These are phyloP conservation scores for Balansia obtecta DNA, from an alignment of 2,329 filamentous ascomycete genomes.

Conservation along the genomic window DNA sequence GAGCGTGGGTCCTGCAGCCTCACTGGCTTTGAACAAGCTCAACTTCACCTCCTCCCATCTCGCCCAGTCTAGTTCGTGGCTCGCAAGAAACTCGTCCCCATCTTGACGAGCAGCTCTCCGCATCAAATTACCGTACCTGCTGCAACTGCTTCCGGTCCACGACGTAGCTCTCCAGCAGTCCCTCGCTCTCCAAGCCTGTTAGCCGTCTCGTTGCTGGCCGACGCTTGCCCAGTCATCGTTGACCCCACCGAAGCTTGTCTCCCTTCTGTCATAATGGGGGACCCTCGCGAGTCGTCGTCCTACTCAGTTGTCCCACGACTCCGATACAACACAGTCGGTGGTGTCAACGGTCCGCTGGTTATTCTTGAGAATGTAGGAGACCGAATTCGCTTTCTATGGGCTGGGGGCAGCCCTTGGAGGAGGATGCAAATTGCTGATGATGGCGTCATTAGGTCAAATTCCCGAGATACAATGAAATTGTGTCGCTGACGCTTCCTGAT, in stretches of 20 bases:
- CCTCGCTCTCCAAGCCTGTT: not conserved
- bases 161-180: not conserved
- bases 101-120: not conserved
- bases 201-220: not conserved
- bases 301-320: constrained; percentile 51
- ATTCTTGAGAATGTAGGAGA: constrained; percentile 81
- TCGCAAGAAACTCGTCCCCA: constrained; percentile 8
- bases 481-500: constrained; percentile 89
- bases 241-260: constrained; percentile 6
- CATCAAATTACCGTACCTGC: not conserved
- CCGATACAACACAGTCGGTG: constrained; percentile 96
- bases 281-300: constrained; percentile 46
- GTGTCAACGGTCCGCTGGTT: constrained; percentile 95
- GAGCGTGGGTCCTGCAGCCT: constrained; percentile 12
- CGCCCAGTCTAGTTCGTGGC: constrained; percentile 12
- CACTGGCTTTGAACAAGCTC: constrained; percentile 21
- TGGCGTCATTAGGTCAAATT: constrained; percentile 70
- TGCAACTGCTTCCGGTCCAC: not conserved
- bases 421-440: constrained; percentile 8
- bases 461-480: constrained; percentile 94
- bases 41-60: constrained; percentile 25
- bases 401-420: not conserved
- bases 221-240: not conserved
- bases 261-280: constrained; percentile 30
- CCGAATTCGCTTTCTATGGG: not conserved